Evolutionary conservation across 306 rosid species (phyloP), one percentile per base, ranked within the genome.

Genomic region (Datisca glomerata): DNA sequence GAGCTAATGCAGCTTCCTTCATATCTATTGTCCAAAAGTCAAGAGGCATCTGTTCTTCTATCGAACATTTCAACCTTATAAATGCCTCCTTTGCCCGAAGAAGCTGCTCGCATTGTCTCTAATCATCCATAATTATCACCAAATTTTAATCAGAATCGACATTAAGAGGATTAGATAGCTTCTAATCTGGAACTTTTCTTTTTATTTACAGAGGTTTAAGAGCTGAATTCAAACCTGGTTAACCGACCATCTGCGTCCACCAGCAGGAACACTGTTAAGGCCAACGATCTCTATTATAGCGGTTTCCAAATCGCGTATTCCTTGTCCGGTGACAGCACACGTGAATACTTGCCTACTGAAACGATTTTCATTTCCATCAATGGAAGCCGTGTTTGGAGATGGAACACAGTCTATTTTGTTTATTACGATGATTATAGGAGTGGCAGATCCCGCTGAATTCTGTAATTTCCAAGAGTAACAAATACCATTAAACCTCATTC

Each of bases 61-160:
- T 72, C 12, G 97, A 89, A 8, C 77, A 58, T 40, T 77, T 73
- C 70, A 89, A 65, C 61, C 93, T 73, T 21, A 7, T 45, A 44
- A 89, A 70, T 15, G 97, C 94, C 60, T 89, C 97, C 68, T 68
- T 79, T 7, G 97, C 71, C 61, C 93, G 65, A 51, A 83, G 72
- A 67, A 89, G 93, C 74, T 89, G 97, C 74, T 80, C 93, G 17
- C 91, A 84, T 75, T 80, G 95, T 70, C 98, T 83, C 98, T 89
- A 83, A 64, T 66, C 49, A 59, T 13, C 60, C 15, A 59, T 8
- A 42, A 38, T 15, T 41, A 37, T 6, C 20, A 40, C 22, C 24
- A 35, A 42, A 43, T 14, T 46, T 39, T 33, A 39, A 45, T 52
- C 37, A 53, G 22, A 41, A 39, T 45, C 8, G 24, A 12, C 31